Evolutionary conservation across 495 filamentous ascomycete species (phyloP).

Genomic region (Cetradonia linearis): DNA sequence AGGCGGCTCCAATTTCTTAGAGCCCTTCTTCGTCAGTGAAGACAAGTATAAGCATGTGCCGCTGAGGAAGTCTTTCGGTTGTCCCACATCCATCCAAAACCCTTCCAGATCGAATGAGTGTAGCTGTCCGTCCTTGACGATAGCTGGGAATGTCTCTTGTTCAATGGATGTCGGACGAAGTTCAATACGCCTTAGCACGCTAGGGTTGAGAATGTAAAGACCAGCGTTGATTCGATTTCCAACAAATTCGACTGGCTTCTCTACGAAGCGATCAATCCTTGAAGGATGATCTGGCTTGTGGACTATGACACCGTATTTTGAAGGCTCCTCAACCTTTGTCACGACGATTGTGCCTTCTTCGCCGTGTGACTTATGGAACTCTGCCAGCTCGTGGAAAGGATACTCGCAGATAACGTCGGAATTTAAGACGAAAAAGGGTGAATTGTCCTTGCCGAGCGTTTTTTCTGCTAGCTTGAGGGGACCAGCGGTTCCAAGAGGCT

Average conservation of each 20-base stretch:
- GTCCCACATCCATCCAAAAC: conserved; percentile 99
- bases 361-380: conserved; percentile 79
- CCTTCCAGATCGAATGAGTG: conserved; percentile 98
- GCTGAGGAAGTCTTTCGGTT: conserved; percentile 96
- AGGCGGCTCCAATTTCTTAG: conserved; percentile 68
- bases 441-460: conserved; percentile 83
- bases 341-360: conserved; percentile 98
- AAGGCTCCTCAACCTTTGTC: conserved; percentile 98
- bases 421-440: conserved; percentile 98
- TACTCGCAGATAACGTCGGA: conserved; percentile 98
- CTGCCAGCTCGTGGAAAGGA: conserved; percentile 81
- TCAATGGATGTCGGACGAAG: conserved; percentile 98
- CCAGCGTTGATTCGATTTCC: conserved; percentile 99
- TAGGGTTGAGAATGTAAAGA: conserved; percentile 97
- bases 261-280: conserved; percentile 96
- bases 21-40: conserved; percentile 83
- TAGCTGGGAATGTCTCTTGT: conserved; percentile 97
- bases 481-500: conserved; percentile 92
- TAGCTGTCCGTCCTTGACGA: conserved; percentile 79
- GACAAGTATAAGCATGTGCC: conserved; percentile 96
- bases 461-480: conserved; percentile 93
- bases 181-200: conserved; percentile 83
- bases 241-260: conserved; percentile 99
- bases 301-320: conserved; percentile 97
- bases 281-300: conserved; percentile 91